Base-by-base conservation (phyloP, 2,329 filamentous ascomycete genomes). In the Xylaria sp. region DNA sequence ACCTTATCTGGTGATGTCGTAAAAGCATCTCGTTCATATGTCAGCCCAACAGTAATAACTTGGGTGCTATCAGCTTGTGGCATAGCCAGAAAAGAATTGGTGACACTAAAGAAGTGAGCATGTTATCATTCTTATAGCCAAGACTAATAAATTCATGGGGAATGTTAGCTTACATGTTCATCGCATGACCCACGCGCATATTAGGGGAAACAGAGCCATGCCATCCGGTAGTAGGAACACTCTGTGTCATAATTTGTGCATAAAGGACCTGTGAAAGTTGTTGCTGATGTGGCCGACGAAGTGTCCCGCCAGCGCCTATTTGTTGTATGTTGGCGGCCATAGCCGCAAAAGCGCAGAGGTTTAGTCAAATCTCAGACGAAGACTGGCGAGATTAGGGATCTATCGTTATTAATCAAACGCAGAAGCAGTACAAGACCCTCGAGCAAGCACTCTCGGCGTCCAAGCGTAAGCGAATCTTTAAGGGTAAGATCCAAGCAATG, bases 321-420 rank as follows among this genome's bases (percentile, higher is more conserved):
- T 86, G 85, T 77, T 84, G 83, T 79, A 88, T 84, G 72, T 87
- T 87, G 75, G 83, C 85, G 80, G 86, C 86, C 86, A 89, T 88
- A 79, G 83, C 84, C 81, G 83, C 83, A 71, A 65, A 17, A 64
- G 64, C 60, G 65, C 54, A 54, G 50, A 27, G 50, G 62, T 59
- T 72, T 38, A 51, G 61, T 73, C 69, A 67, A 66, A 62, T 65
- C 60, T 47, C 20, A 5, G 61, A 59, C 39, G 53, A 33, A 47
- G 45, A 44, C 33, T 3, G 31, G 39, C 25, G 15, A 45, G 33
- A 13, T 49, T n/a, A 20, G n/a, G 11, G 15, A 25, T 58, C 7
- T 25, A 22, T 33, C 22, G 39, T 38, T 17, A 44, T 58, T 31
- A 22, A 45, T 9, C 55, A n/a, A 27, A 10, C 13, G 45, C 6